phyloP scores from a whole-genome alignment of 2,329 filamentous ascomycete genomes.

The Ascochyta lentis region DNA sequence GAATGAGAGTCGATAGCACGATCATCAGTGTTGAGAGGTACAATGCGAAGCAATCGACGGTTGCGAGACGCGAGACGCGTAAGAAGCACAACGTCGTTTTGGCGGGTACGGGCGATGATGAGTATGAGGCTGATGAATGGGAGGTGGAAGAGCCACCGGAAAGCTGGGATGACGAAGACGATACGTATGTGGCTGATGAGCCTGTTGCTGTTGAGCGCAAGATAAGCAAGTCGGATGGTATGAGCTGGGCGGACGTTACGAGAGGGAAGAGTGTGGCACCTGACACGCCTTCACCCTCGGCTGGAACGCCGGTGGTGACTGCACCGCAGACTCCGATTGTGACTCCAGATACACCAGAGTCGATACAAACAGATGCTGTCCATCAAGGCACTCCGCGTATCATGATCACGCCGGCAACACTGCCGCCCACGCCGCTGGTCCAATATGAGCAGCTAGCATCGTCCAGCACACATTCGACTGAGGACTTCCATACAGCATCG shows the following conservation, averaged over 20 bases:
- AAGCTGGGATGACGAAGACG: neutral
- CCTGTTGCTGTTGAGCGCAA: neutral
- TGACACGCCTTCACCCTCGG: neutral
- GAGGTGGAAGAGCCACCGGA: neutral
- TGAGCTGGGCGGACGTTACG: constrained; percentile 5
- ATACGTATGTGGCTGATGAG: neutral
- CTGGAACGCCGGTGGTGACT: neutral
- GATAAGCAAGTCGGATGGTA: neutral
- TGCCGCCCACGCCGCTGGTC: neutral
- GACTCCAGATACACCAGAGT: neutral
- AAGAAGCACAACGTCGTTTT: neutral
- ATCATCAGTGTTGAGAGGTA: constrained; percentile 26
- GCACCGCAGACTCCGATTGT: neutral
- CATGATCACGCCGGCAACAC: neutral
- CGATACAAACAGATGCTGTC: neutral
- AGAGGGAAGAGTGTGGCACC: neutral
- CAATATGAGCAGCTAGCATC: neutral
- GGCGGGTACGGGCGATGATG: neutral
- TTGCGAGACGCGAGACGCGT: constrained; percentile 4
- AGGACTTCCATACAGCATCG: neutral
- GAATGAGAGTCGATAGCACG: constrained; percentile 15
- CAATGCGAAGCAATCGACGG: constrained; percentile 19
- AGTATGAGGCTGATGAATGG: neutral
- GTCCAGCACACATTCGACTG: neutral
- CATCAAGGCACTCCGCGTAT: neutral